Evolutionary conservation across 768 basidiomycete species (phyloP).

Genomic region (Polyporus arcularius): DNA sequence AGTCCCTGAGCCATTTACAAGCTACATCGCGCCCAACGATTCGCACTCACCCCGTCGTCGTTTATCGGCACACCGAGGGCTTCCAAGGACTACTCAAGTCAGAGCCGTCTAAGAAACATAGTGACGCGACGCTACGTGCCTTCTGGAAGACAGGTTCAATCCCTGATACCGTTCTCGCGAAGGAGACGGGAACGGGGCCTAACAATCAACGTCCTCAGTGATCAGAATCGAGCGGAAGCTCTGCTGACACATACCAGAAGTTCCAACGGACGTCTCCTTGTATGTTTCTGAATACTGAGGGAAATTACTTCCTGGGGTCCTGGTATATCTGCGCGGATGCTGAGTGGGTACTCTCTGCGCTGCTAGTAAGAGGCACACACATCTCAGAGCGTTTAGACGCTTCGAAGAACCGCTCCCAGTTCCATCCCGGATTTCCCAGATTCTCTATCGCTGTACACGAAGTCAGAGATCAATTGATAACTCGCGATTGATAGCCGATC

Average conservation of each 20-base stretch:
- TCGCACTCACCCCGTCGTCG: constrained; percentile 6
- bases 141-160: constrained; percentile 17
- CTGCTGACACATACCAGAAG: constrained; percentile 3
- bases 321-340: no score
- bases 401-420: constrained; percentile 39
- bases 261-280: constrained; percentile 9
- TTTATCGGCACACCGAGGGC: constrained; percentile 3
- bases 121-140: constrained; percentile 1
- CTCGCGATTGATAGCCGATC: neutral
- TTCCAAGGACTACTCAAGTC: constrained; percentile 9
- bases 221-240: no score
- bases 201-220: neutral
- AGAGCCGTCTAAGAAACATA: neutral
- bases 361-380: neutral
- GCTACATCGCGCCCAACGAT: neutral
- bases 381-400: constrained; percentile 37
- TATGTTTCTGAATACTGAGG: neutral
- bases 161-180: constrained; percentile 5
- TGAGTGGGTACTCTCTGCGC: no score
- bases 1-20: neutral
- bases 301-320: neutral
- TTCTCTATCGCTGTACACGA: constrained; percentile 36
- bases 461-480: neutral
- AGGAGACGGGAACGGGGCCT: constrained; percentile 19
- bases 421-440: constrained; percentile 60